Conservation (phyloP, 2,329 filamentous ascomycete genomes). For the Aspergillus uvarum region DNA sequence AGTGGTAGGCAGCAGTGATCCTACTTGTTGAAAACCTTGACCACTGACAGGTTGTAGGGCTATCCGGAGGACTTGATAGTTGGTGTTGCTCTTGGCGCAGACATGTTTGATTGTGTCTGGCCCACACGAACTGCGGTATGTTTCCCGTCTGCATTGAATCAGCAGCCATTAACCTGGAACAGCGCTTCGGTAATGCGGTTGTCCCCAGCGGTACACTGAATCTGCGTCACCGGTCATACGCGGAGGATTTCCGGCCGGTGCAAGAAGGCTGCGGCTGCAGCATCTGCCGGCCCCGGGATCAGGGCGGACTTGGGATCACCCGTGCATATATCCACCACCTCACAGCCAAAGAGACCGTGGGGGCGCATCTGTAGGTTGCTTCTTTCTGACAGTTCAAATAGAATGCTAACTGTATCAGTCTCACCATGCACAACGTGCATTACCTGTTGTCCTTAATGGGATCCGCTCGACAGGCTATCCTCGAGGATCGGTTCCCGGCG, state of each 20-base stretch:
- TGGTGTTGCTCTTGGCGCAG: constrained; percentile 87
- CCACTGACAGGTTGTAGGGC: too few relatives aligned
- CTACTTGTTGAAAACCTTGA: too few relatives aligned
- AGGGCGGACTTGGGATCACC: constrained; percentile 77
- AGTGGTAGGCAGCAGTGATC: constrained; percentile 55
- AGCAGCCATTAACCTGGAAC: neutral
- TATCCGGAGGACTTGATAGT: constrained; percentile 96
- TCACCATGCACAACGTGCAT: constrained; percentile 95
- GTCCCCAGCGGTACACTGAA: constrained; percentile 81
- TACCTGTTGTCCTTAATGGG: constrained; percentile 86
- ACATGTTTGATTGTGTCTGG: constrained; percentile 99
- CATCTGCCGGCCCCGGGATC: constrained; percentile 66
- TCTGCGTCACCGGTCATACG: constrained; percentile 72
- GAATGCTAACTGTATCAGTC: constrained; percentile 47
- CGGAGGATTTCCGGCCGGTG: constrained; percentile 77
- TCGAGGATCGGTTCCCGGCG: constrained; percentile 75
- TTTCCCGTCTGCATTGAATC: constrained; percentile 3
- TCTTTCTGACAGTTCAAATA: neutral
- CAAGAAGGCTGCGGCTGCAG: constrained; percentile 79
- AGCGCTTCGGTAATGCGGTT: constrained; percentile 90
- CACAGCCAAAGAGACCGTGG: constrained; percentile 89
- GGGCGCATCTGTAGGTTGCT: constrained; percentile 63
- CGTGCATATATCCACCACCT: constrained; percentile 90
- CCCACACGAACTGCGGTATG: constrained; percentile 83
- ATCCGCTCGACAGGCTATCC: constrained; percentile 69